Evolutionary conservation across 345 rosid species (phyloP).

Genomic region (Rhizophora mangle): DNA sequence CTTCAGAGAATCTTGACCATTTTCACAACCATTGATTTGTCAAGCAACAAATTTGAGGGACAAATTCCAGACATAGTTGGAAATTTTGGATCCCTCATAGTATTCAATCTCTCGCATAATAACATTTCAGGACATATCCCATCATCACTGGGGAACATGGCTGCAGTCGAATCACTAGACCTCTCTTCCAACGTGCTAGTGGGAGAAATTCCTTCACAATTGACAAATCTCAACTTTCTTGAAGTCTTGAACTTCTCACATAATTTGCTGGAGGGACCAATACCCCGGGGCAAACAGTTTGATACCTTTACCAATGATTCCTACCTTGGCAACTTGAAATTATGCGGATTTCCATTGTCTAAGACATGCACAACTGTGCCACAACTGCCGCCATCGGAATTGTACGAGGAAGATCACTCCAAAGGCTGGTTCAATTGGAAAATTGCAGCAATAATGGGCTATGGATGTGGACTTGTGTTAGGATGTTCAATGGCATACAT

Average conservation of each 20-base stretch:
- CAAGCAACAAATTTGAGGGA: slow-evolving; percentile 14
- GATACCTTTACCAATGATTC: not conserved
- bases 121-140: slow-evolving; percentile 4
- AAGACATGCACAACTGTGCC: not conserved
- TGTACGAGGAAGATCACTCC: not conserved
- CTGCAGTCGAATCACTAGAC: slow-evolving; percentile 18
- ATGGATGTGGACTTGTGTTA: slow-evolving; percentile 6
- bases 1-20: not conserved
- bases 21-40: slow-evolving; percentile 11
- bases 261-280: not conserved
- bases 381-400: no score
- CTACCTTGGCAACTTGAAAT: not conserved
- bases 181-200: slow-evolving; percentile 20
- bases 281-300: not conserved
- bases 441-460: not conserved
- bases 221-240: slow-evolving; percentile 4
- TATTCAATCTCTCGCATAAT: slow-evolving; percentile 14
- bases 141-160: slow-evolving; percentile 8
- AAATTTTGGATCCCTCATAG: not conserved
- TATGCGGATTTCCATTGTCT: not conserved
- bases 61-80: slow-evolving; percentile 8
- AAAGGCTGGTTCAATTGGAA: slow-evolving; percentile 1
- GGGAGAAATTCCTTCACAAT: slow-evolving; percentile 19
- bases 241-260: not conserved
- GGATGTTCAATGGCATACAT: not conserved